phyloP scores from a whole-genome alignment of 495 filamentous ascomycete species.

The Apiosordaria backusii region DNA sequence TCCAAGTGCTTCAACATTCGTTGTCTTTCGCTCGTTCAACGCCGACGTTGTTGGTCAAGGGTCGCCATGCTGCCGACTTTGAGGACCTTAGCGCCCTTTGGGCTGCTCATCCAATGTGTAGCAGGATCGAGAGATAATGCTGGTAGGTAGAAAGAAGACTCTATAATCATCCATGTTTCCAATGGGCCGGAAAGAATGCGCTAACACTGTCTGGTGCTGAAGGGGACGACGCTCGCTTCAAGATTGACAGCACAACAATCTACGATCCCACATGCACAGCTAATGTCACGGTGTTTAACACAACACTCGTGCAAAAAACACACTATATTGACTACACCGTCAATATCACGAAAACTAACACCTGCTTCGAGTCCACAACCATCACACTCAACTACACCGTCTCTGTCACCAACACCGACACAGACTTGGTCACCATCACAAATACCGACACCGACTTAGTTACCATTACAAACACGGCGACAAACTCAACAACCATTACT shows the following conservation, averaged over 20 bases:
- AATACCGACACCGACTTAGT: slow-evolving; percentile 14
- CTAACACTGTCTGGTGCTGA: background rate
- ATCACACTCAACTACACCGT: background rate
- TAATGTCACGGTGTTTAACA: background rate
- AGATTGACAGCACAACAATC: background rate
- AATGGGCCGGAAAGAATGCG: background rate
- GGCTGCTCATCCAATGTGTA: background rate
- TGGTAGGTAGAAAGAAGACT: background rate
- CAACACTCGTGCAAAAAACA: slow-evolving; percentile 8
- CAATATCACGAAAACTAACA: slow-evolving; percentile 4
- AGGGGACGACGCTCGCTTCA: background rate
- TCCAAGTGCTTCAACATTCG: background rate
- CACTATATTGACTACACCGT: slow-evolving; percentile 11
- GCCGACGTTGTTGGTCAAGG: background rate
- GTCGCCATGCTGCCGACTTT: slow-evolving; percentile 7
- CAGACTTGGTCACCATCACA: slow-evolving; percentile 11
- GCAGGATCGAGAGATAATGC: background rate
- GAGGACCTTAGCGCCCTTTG: slow-evolving; percentile 5
- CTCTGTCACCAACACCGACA: slow-evolving; percentile 8
- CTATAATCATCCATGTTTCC: too few species aligned
- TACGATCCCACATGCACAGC: slow-evolving; percentile 3
- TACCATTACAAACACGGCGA: slow-evolving; percentile 12
- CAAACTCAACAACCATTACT: slow-evolving; percentile 11
- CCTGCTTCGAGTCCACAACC: background rate
- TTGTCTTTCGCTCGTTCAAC: background rate